Conservation (phyloP, 2,329 filamentous ascomycete species). For the Fusarium ramigenum region DNA sequence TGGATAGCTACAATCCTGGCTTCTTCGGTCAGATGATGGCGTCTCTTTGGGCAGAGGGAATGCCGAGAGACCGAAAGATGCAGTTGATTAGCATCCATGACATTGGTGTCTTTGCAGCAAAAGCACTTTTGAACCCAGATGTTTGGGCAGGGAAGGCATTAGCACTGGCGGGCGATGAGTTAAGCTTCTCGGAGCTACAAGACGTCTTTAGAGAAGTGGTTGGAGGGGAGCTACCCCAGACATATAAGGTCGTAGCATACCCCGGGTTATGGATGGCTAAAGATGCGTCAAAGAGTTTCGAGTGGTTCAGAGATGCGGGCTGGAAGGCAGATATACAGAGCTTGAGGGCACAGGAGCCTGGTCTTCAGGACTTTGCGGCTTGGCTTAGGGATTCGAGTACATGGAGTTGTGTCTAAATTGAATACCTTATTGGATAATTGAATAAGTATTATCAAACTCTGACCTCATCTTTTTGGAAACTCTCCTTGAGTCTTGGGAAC, state of each 20-base stretch:
- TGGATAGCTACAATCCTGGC: conserved; percentile 41
- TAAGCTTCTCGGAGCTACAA: conserved; percentile 13
- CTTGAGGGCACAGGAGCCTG: not conserved
- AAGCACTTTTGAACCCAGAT: not conserved
- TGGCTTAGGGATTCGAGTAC: conserved; percentile 37
- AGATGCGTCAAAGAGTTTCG: conserved; percentile 24
- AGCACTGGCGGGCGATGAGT: conserved; percentile 16
- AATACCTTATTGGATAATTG: accelerated
- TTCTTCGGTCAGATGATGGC: conserved; percentile 43
- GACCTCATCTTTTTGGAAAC: not conserved
- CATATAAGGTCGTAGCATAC: not conserved
- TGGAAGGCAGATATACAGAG: conserved; percentile 20
- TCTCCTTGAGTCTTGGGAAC: not conserved
- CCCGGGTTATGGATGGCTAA: conserved; percentile 14
- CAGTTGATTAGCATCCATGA: conserved; percentile 42
- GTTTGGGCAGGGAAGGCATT: not conserved
- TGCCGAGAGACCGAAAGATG: conserved; percentile 36
- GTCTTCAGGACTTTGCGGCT: conserved; percentile 13
- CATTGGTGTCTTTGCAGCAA: conserved; percentile 34
- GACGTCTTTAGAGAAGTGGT: not conserved
- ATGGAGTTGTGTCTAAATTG: conserved; percentile 10
- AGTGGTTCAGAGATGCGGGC: conserved; percentile 23
- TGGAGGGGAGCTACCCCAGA: conserved; percentile 10
- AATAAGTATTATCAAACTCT: accelerated
- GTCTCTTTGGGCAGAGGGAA: conserved; percentile 35